A percentile compares a stretch with the other conserved stretches of the same genome.
phyloP scores from a whole-genome alignment of 345 rosid species.

The Acer saccharum region DNA sequence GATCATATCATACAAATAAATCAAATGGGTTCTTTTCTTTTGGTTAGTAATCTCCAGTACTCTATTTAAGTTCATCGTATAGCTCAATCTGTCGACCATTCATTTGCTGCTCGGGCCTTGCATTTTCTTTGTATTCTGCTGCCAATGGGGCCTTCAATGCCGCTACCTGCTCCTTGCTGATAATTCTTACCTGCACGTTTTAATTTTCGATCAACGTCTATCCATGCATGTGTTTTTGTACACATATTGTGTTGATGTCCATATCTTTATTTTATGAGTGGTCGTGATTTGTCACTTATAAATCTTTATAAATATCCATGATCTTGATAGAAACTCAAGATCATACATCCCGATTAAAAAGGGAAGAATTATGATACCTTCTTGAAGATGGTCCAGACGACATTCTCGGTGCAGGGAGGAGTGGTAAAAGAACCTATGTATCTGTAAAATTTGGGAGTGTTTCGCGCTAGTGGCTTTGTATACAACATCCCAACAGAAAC shows the following conservation, averaged over 20 bases:
- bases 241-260: too few species aligned
- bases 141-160: constrained; percentile 53
- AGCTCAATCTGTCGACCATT: constrained; percentile 52
- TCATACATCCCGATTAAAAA: too few species aligned
- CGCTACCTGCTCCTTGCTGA: constrained; percentile 61
- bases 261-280: too few species aligned
- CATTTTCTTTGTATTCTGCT: constrained; percentile 37
- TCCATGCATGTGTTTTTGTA: too few species aligned
- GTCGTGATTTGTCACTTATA: too few species aligned
- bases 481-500: constrained; percentile 47
- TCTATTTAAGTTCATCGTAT: constrained; percentile 21
- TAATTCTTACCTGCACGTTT: constrained; percentile 52
- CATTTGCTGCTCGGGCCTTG: constrained; percentile 68
- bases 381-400: constrained; percentile 60
- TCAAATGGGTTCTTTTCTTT: not conserved
- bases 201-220: not conserved
- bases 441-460: constrained; percentile 52
- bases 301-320: too few species aligned
- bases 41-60: too few species aligned
- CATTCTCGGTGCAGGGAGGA: constrained; percentile 77
- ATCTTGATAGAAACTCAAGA: too few species aligned
- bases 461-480: constrained; percentile 40
- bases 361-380: constrained; percentile 34
- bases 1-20: too few species aligned
- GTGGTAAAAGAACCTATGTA: constrained; percentile 80